These are phyloP conservation scores for Fusarium sp. DNA, from an alignment of 2,329 filamentous ascomycete genomes.

Conservation along the genomic window DNA sequence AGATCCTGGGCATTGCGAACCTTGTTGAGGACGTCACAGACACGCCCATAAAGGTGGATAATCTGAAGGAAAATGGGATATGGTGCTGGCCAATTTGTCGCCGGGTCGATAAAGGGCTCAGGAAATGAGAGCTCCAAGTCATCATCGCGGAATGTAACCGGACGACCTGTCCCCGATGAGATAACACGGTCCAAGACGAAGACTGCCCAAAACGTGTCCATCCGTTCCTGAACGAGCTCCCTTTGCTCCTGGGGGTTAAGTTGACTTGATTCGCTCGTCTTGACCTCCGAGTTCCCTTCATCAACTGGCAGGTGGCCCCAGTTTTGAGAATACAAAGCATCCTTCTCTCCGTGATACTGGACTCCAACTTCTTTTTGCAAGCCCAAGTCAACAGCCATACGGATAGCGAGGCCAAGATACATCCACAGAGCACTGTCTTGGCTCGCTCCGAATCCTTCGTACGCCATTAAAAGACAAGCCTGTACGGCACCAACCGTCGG, in stretches of 20 bases:
- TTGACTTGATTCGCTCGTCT: constrained; percentile 57
- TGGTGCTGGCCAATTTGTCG: constrained; percentile 78
- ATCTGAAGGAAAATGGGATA: constrained; percentile 86
- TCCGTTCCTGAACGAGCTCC: constrained; percentile 81
- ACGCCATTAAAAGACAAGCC: constrained; percentile 84
- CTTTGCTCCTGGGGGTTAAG: constrained; percentile 66
- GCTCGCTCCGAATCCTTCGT: constrained; percentile 89
- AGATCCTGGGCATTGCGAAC: constrained; percentile 80
- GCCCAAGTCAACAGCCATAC: constrained; percentile 83
- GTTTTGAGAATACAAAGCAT: constrained; percentile 62
- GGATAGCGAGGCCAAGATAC: constrained; percentile 89
- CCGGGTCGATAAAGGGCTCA: constrained; percentile 61
- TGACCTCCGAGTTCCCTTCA: constrained; percentile 56
- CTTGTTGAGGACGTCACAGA: constrained; percentile 86
- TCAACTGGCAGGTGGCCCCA: constrained; percentile 55
- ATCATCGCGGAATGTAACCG: constrained; percentile 85
- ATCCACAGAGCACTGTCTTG: constrained; percentile 94
- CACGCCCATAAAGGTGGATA: constrained; percentile 85
- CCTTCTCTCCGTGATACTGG: constrained; percentile 67
- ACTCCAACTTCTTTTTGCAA: constrained; percentile 85
- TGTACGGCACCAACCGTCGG: constrained; percentile 87
- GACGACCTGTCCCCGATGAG: constrained; percentile 85
- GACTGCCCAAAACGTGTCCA: constrained; percentile 91
- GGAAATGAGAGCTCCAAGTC: constrained; percentile 86
- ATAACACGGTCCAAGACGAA: constrained; percentile 90